Percentiles rank a stretch among this genome's conserved stretches.
phyloP scores from a whole-genome alignment of 163 green algal species.

The Scenedesmus sp. region DNA sequence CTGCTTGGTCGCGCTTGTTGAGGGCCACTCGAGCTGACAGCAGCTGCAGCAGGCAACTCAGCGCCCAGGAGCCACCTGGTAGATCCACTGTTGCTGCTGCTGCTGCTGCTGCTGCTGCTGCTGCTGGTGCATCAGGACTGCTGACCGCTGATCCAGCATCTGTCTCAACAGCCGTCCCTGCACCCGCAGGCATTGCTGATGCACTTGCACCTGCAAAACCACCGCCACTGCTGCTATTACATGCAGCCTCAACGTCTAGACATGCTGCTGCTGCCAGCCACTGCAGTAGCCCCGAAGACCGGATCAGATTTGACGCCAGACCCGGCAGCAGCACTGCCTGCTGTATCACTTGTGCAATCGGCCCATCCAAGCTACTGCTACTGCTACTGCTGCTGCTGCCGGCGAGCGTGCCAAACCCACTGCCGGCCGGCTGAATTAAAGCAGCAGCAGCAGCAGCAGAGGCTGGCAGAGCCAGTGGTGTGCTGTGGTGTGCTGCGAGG shows the following conservation, averaged over 20 bases:
- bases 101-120: conserved; percentile 14
- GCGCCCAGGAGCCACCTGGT: conserved; percentile 9
- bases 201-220: not conserved
- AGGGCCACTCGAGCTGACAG: conserved; percentile 3
- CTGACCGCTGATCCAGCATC: too few species aligned
- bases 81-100: not conserved
- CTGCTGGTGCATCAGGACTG: not conserved
- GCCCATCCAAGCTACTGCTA: conserved; percentile 24
- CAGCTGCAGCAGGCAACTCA: conserved; percentile 30
- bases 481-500: conserved; percentile 10
- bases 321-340: conserved; percentile 31
- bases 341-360: not conserved
- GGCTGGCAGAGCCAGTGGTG: not conserved
- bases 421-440: not conserved
- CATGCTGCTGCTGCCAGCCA: conserved; percentile 35
- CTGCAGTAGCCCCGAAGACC: conserved; percentile 27
- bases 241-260: not conserved
- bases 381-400: conserved; percentile 3
- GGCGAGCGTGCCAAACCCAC: not conserved
- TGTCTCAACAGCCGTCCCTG: not conserved
- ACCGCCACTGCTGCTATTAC: not conserved
- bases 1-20: conserved; percentile 17
- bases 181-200: not conserved
- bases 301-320: conserved; percentile 23
- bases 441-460: too few species aligned